Conservation (phyloP, 2,329 filamentous ascomycete species). For the Acarospora socialis region DNA sequence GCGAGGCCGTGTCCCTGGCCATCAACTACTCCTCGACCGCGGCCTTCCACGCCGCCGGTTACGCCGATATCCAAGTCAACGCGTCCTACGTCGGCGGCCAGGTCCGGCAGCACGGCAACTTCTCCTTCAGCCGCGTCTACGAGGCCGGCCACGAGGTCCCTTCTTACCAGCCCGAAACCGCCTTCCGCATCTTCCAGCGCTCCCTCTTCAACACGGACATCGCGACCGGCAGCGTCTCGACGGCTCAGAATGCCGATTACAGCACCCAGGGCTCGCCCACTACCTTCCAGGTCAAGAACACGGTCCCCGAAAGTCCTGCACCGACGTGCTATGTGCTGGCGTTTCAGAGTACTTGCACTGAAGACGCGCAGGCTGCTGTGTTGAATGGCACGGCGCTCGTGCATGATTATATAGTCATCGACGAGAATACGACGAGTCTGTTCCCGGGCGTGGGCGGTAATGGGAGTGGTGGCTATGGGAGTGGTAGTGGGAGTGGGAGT, state of each 20-base stretch:
- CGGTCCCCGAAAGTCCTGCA: constrained; percentile 25
- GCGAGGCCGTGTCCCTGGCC: constrained; percentile 31
- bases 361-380: constrained; percentile 30
- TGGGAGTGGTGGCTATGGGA: too few species aligned
- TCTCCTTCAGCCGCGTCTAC: constrained; percentile 29
- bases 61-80: constrained; percentile 23
- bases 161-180: constrained; percentile 40
- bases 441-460: too few species aligned
- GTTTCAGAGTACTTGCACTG: constrained; percentile 27
- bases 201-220: constrained; percentile 38
- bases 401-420: constrained; percentile 32
- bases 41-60: constrained; percentile 31
- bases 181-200: constrained; percentile 40
- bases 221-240: constrained; percentile 37
- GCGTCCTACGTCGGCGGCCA: constrained; percentile 25
- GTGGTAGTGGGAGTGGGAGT: too few species aligned
- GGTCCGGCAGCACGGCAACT: constrained; percentile 26
- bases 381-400: constrained; percentile 31
- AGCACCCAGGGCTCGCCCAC: constrained; percentile 26
- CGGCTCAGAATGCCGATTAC: constrained; percentile 23
- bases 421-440: constrained; percentile 12
- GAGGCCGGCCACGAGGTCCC: constrained; percentile 31
- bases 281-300: constrained; percentile 32
- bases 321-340: constrained; percentile 33
- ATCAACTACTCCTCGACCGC: constrained; percentile 28